Evolutionary conservation across 129 eudicot species (phyloP).

Genomic region (Artemisia argyi): DNA sequence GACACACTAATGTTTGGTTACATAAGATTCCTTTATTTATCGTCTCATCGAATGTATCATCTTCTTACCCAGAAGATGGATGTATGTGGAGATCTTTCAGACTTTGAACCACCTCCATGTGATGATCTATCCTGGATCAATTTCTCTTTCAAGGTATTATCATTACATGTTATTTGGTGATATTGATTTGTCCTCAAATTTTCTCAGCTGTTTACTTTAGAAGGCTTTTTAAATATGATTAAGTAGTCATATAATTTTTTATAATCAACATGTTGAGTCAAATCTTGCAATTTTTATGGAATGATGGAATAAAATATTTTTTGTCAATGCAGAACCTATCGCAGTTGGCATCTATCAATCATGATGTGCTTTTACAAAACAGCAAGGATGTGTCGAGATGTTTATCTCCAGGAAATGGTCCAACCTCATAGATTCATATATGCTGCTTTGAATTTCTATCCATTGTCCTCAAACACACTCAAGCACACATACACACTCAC

Average conservation of each 20-base stretch:
- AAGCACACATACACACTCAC: not conserved
- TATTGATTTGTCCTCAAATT: not conserved
- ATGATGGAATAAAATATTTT: not conserved
- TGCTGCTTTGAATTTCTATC: not conserved
- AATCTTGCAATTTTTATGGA: not conserved
- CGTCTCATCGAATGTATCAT: conserved; percentile 2
- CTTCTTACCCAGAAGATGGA: conserved; percentile 50
- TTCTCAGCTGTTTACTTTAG: not conserved
- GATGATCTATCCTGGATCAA: conserved; percentile 73
- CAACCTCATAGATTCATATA: conserved; percentile 27
- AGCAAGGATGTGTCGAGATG: conserved; percentile 58
- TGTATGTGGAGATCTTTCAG: conserved; percentile 67
- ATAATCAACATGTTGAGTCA: not conserved
- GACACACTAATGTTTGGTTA: not conserved
- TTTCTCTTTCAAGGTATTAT: conserved; percentile 81
- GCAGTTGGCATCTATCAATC: conserved; percentile 83
- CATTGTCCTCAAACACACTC: not conserved
- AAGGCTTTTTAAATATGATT: not conserved
- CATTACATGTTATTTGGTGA: not conserved
- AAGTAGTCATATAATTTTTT: too few relatives aligned
- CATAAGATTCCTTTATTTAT: conserved; percentile 9
- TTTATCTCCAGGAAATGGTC: conserved; percentile 51
- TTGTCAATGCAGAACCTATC: conserved; percentile 68
- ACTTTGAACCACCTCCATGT: conserved; percentile 59
- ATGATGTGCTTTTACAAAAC: conserved; percentile 70